Conservation (phyloP, 2,329 filamentous ascomycete species). For the Ophiosphaerella herpotricha region DNA sequence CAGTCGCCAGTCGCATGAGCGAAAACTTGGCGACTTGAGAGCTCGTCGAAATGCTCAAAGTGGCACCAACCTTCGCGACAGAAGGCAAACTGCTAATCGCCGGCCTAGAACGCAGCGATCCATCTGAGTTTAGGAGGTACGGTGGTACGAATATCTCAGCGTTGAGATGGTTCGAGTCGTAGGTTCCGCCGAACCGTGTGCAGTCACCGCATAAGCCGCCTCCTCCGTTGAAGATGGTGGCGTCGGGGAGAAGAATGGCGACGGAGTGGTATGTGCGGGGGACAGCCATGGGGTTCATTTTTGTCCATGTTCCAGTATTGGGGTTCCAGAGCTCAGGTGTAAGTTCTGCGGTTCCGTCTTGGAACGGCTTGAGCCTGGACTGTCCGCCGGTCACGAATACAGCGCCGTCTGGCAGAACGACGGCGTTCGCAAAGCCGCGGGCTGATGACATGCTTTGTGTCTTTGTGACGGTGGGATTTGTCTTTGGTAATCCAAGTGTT, state of each 20-base stretch:
- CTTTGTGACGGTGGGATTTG: constrained; percentile 22
- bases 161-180: constrained; percentile 56
- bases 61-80: constrained; percentile 37
- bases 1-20: constrained; percentile 55
- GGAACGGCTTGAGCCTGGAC: constrained; percentile 18
- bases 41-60: constrained; percentile 37
- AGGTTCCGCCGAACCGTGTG: constrained; percentile 18
- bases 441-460: constrained; percentile 32
- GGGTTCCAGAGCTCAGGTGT: constrained; percentile 33
- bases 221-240: constrained; percentile 28
- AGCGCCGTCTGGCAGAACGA: constrained; percentile 42
- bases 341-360: constrained; percentile 21
- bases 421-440: constrained; percentile 32
- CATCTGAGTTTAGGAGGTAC: constrained; percentile 58
- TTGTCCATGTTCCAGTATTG: constrained; percentile 21
- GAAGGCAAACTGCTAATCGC: constrained; percentile 44
- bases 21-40: constrained; percentile 41
- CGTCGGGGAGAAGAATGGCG: constrained; percentile 34
- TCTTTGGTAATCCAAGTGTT: constrained; percentile 48
- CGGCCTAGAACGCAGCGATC: constrained; percentile 50
- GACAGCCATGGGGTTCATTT: constrained; percentile 25
- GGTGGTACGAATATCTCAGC: constrained; percentile 61
- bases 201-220: constrained; percentile 54
- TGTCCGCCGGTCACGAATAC: constrained; percentile 41
- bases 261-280: constrained; percentile 36